These are phyloP conservation scores for Cucumis melo DNA, from an alignment of 306 rosid species.

Conservation along the genomic window DNA sequence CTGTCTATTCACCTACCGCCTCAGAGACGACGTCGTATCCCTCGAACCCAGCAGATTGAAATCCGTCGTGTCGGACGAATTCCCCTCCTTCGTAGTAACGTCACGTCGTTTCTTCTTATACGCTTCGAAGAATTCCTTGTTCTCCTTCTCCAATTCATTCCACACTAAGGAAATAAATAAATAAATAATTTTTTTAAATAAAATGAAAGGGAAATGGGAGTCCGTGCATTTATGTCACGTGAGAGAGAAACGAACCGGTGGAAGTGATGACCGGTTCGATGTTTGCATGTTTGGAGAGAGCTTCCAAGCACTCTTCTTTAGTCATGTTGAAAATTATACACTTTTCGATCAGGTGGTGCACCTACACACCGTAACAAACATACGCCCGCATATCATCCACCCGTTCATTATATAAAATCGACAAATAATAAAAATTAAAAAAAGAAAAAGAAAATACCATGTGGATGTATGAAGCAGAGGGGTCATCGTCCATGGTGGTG, in stretches of 20 bases:
- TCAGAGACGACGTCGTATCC: not conserved
- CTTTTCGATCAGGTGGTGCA: conserved; percentile 87
- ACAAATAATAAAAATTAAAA: too few species aligned
- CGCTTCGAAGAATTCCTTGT: conserved; percentile 77
- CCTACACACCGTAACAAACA: not conserved
- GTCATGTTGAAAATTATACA: conserved; percentile 80
- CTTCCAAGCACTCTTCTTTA: conserved; percentile 95
- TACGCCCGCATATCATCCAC: not conserved
- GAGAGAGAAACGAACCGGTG: conserved; percentile 39
- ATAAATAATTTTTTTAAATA: too few species aligned
- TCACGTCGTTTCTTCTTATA: conserved; percentile 20
- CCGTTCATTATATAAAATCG: too few species aligned
- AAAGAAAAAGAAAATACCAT: conserved; percentile 31
- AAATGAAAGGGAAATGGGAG: not conserved
- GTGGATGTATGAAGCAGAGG: conserved; percentile 76
- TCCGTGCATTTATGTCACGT: not conserved
- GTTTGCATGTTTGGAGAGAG: conserved; percentile 82
- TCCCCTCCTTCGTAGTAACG: not conserved
- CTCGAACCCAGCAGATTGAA: not conserved
- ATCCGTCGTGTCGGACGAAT: conserved; percentile 3
- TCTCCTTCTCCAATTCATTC: conserved; percentile 91
- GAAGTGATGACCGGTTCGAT: conserved; percentile 77
- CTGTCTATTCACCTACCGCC: not conserved
- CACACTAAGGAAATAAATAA: conserved; percentile 31
- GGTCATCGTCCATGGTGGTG: conserved; percentile 33